A percentile compares a stretch with the other conserved stretches of the same genome.
Evolutionary conservation across 2,329 filamentous ascomycete genomes (phyloP).

Genomic region (Metarhizium anisopliae): DNA sequence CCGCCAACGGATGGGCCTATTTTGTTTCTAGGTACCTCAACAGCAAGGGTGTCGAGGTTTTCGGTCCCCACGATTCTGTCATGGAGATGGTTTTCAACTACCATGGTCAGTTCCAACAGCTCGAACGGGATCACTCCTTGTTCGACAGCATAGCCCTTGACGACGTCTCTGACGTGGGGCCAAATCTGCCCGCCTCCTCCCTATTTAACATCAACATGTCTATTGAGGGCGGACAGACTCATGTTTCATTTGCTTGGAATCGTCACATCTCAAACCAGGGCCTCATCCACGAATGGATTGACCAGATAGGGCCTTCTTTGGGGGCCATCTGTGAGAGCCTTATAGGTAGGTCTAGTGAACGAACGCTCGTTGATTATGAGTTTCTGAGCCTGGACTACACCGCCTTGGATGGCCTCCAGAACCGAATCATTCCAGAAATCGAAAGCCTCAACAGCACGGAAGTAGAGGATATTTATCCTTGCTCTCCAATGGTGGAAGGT

Average conservation of each 20-base stretch:
- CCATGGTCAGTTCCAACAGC: slow-evolving; percentile 10
- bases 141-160: slow-evolving; percentile 5
- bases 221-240: slow-evolving; percentile 1
- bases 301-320: neutral
- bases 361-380: slow-evolving; percentile 2
- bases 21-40: slow-evolving; percentile 1
- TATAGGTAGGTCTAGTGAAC: neutral
- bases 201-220: slow-evolving; percentile 3
- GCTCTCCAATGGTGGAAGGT: slow-evolving; percentile 28
- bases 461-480: slow-evolving; percentile 28
- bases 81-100: slow-evolving; percentile 10
- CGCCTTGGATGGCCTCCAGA: slow-evolving; percentile 15
- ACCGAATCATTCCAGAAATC: slow-evolving; percentile 11
- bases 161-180: slow-evolving; percentile 4
- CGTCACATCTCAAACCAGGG: slow-evolving; percentile 2
- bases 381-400: slow-evolving; percentile 15
- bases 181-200: slow-evolving; percentile 1
- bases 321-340: neutral
- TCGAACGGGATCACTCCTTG: slow-evolving; percentile 10
- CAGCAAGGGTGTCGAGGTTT: neutral
- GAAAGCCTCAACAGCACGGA: slow-evolving; percentile 8
- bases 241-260: slow-evolving; percentile 4
- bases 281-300: neutral
- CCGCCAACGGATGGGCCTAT: slow-evolving; percentile 3
- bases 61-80: neutral